Percentiles rank a stretch among this genome's conserved stretches.
Conservation (phyloP, 495 filamentous ascomycete genomes). For the Neurospora tetraspora region DNA sequence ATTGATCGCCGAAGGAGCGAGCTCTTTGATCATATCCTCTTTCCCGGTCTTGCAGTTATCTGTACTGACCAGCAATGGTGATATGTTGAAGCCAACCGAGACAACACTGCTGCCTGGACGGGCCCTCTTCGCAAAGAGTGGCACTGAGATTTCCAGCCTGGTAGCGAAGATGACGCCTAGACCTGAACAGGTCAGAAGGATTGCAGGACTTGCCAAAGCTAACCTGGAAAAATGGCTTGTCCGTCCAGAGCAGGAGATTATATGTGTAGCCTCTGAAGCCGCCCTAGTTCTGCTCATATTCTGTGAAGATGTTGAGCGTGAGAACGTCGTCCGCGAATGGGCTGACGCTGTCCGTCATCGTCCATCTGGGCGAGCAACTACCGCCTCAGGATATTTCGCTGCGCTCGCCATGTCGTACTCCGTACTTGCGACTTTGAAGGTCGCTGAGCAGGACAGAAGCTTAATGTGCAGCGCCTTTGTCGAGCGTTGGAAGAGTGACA, state of each 20-base stretch:
- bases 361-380: constrained; percentile 16
- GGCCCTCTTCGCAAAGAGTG: constrained; percentile 7
- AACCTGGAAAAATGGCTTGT: constrained; percentile 31
- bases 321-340: constrained; percentile 28
- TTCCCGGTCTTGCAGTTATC: constrained; percentile 27
- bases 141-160: constrained; percentile 8
- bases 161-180: constrained; percentile 3
- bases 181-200: constrained; percentile 1
- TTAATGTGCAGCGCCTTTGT: constrained; percentile 21
- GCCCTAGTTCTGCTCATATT: constrained; percentile 31
- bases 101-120: constrained; percentile 12
- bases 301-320: constrained; percentile 16
- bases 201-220: constrained; percentile 17
- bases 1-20: constrained; percentile 55
- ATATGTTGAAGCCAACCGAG: background rate
- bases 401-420: constrained; percentile 30
- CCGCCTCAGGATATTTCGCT: constrained; percentile 26
- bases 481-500: constrained; percentile 33
- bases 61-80: background rate
- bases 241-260: constrained; percentile 32
- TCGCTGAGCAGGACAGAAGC: constrained; percentile 6
- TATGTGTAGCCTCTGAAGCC: constrained; percentile 31
- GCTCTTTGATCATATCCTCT: constrained; percentile 42
- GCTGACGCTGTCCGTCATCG: constrained; percentile 23
- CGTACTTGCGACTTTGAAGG: constrained; percentile 10